Evolutionary conservation across 345 rosid genomes (phyloP).

Genomic region (sweet orange (Citrus sinensis)): DVS_A1.0 CM039168.1:29690501-29691000

Average conservation of each 20-base stretch:
- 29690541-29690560: conserved; percentile 99
- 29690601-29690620: conserved; percentile 95
- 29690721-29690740: conserved; percentile 95
- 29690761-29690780: conserved; percentile 4
- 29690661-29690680: conserved; percentile 90
- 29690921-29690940: background rate
- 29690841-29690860: background rate
- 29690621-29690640: conserved; percentile 82
- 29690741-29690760: conserved; percentile 56
- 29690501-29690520: conserved; percentile 47
- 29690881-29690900: background rate
- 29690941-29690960: background rate
- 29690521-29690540: conserved; percentile 98
- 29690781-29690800: background rate
- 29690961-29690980: background rate
- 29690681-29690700: conserved; percentile 83
- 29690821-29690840: background rate
- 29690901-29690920: background rate
- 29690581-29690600: conserved; percentile 62
- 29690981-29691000: background rate
- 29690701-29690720: conserved; percentile 93
- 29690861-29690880: background rate
- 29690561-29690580: conserved; percentile 81
- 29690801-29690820: background rate
- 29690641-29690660: conserved; percentile 98